Percentiles rank a stretch among this genome's conserved stretches.
phyloP scores from a whole-genome alignment of 805 yeast genomes.

The Starmerella stigmatis region DNA sequence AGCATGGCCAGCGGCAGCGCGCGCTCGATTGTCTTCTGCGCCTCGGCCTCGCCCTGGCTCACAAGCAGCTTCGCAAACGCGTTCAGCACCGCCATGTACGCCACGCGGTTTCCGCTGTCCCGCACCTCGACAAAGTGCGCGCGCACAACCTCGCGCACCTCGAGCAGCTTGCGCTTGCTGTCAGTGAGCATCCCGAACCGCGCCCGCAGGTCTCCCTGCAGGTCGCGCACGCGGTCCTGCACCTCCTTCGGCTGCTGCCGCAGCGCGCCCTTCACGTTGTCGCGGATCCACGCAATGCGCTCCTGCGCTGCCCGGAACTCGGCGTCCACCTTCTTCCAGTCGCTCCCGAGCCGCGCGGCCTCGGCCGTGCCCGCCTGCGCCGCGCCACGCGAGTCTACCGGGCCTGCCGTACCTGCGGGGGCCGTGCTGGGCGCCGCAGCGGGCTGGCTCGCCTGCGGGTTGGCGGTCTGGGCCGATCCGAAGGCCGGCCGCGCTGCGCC shows the following conservation, averaged over 20 bases:
- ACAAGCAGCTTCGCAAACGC: conserved; percentile 77
- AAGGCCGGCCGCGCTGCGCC: not conserved
- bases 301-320: conserved; percentile 29
- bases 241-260: conserved; percentile 39
- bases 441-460: too few relatives aligned
- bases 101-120: conserved; percentile 36
- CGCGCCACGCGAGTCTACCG: too few relatives aligned
- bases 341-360: conserved; percentile 14
- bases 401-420: too few relatives aligned
- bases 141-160: conserved; percentile 38
- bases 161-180: conserved; percentile 47
- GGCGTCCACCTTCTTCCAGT: conserved; percentile 26
- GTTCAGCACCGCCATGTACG: conserved; percentile 65
- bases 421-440: too few relatives aligned
- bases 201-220: conserved; percentile 71
- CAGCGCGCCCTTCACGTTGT: conserved; percentile 46
- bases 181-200: conserved; percentile 86
- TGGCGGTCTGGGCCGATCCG: not conserved
- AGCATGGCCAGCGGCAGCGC: conserved; percentile 71
- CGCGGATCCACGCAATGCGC: conserved; percentile 42
- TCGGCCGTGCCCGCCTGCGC: too few relatives aligned
- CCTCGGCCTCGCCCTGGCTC: conserved; percentile 88
- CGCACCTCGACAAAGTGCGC: conserved; percentile 42
- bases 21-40: conserved; percentile 62
- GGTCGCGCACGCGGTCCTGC: conserved; percentile 46